Evolutionary conservation across 2,329 filamentous ascomycete genomes (phyloP), one percentile per base, ranked within the genome.

Genomic region (Verticillium albo-atrum): DNA sequence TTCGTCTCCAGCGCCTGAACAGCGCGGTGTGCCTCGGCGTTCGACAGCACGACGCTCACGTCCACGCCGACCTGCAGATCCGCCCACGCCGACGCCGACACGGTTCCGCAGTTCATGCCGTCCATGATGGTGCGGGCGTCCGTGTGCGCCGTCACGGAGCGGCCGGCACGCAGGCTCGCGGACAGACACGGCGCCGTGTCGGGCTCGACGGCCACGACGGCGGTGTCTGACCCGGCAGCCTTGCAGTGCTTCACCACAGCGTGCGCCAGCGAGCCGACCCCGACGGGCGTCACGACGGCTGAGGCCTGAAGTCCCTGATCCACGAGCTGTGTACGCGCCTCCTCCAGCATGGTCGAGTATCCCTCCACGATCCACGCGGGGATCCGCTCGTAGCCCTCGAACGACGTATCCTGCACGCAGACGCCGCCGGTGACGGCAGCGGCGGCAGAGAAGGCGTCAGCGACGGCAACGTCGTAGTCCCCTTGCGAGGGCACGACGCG

Each of bases 331-430:
- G 77, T 69, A 55, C 92, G 88, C 0, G 85, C 76, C 68, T 95
- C 91, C 3, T 73, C 70, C 62, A 93, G 76, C 82, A 93, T 88
- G 0, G 89, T 92, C 4, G 79, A 79, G 66, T 94, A 95, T 0
- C 91, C 91, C 61, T 94, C 86, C 0, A 92, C 88, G 25, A 93
- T 89, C 86, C 88, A 92, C 71, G 83, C 15, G 9, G 90, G 89
- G 5, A 92, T 82, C 42, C 85, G 77, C 54, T 86, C 81, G 65
- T 90, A 91, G 2, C 83, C 86, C 0, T 82, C 79, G 66, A 89
- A 89, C 0, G 86, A 82, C 9, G 83, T 87, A 66, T 94, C 91
- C 67, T 90, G 83, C 1, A 93, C 79, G 47, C 92, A 71, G 6
- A 92, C 68, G 0, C 77, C 79, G 4, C 71, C 69, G 0, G 73